Conservation (phyloP, 768 basidiomycete species). For the Fomitopsis pulvina region DNA sequence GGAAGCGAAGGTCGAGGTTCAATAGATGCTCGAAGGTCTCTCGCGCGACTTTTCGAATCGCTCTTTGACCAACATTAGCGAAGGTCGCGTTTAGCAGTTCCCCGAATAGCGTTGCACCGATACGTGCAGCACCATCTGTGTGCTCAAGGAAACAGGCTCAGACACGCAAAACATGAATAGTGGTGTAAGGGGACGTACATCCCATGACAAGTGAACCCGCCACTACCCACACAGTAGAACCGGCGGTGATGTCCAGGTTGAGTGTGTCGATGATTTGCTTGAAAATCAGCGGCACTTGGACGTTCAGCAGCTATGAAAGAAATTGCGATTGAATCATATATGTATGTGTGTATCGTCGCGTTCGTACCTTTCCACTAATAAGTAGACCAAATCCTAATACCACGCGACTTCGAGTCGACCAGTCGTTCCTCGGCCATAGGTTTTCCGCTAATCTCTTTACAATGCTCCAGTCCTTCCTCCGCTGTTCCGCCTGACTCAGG, state of each 20-base stretch:
- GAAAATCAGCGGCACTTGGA: constrained; percentile 97
- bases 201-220: constrained; percentile 88
- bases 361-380: constrained; percentile 75
- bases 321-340: background rate
- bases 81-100: constrained; percentile 95
- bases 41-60: constrained; percentile 91
- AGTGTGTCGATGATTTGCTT: constrained; percentile 86
- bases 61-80: constrained; percentile 90
- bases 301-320: constrained; percentile 63
- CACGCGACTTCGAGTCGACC: constrained; percentile 77
- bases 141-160: background rate
- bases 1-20: constrained; percentile 86
- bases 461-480: constrained; percentile 81
- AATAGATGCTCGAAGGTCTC: constrained; percentile 93
- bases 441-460: constrained; percentile 77
- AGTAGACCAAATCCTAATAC: constrained; percentile 75
- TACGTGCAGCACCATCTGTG: constrained; percentile 83
- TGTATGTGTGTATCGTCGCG: background rate
- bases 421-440: constrained; percentile 89
- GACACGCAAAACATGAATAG: background rate
- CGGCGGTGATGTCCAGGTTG: constrained; percentile 71
- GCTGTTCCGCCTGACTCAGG: constrained; percentile 36
- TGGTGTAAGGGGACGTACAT: constrained; percentile 55
- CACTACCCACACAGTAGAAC: constrained; percentile 83
- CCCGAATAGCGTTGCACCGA: constrained; percentile 84